These are phyloP conservation scores for Fusarium transvaalense DNA, from an alignment of 2,329 filamentous ascomycete genomes.

Conservation along the genomic window DNA sequence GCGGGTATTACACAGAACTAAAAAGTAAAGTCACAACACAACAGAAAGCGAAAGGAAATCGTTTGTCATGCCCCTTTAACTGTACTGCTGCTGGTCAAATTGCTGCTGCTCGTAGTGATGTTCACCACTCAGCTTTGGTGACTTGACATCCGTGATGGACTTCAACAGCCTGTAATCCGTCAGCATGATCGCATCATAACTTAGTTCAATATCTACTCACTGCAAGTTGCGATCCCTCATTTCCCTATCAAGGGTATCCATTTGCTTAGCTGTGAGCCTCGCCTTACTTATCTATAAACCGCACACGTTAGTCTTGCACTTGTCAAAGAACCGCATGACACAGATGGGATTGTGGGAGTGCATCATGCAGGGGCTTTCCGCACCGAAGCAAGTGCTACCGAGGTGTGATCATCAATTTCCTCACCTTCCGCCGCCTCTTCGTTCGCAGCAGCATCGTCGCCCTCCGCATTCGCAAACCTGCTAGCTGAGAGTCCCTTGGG, in stretches of 20 bases:
- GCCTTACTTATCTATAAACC: conserved; percentile 59
- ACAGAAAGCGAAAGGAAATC: conserved; percentile 30
- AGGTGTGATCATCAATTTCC: conserved; percentile 71
- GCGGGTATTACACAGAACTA: conserved; percentile 49
- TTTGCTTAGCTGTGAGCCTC: conserved; percentile 61
- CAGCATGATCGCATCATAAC: neutral
- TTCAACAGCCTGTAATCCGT: conserved; percentile 42
- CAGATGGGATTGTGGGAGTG: conserved; percentile 47
- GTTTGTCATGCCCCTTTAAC: conserved; percentile 20
- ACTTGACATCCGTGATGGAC: conserved; percentile 48
- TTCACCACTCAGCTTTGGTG: conserved; percentile 29
- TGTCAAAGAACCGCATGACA: conserved; percentile 25
- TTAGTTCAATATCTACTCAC: conserved; percentile 51
- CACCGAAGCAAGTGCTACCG: conserved; percentile 76
- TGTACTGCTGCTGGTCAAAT: conserved; percentile 35
- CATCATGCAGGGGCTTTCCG: conserved; percentile 64
- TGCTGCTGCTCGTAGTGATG: conserved; percentile 36
- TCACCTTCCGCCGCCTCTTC: conserved; percentile 67
- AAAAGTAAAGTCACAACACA: conserved; percentile 37
- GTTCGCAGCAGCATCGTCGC: conserved; percentile 52
- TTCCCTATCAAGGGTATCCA: conserved; percentile 67
- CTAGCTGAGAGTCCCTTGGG: conserved; percentile 67
- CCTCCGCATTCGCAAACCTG: conserved; percentile 62
- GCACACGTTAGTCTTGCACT: conserved; percentile 38
- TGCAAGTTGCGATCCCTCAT: conserved; percentile 68